phyloP scores from a whole-genome alignment of 352 stramenopile species.

The Pythium coloratum region DNA sequence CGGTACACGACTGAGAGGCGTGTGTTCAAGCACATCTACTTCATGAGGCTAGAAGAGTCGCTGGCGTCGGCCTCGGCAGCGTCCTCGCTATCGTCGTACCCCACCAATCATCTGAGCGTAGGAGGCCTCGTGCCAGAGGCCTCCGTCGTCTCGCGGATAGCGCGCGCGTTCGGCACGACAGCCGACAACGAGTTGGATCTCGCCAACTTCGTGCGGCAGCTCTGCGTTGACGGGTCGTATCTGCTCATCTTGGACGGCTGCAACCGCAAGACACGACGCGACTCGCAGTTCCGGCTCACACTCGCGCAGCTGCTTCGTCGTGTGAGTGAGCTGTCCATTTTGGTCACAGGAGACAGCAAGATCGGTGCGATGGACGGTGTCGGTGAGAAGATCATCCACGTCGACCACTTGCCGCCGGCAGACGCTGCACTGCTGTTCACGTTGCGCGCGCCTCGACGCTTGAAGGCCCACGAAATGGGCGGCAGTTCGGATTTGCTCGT shows the following conservation, averaged over 20 bases:
- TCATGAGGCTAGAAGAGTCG: constrained; percentile 47
- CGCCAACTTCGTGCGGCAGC: constrained; percentile 51
- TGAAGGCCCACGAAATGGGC: constrained; percentile 81
- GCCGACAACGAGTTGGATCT: constrained; percentile 35
- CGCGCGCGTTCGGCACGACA: constrained; percentile 17
- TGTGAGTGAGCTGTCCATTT: constrained; percentile 57
- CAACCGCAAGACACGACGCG: constrained; percentile 49
- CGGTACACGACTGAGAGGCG: constrained; percentile 75
- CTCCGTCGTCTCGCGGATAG: constrained; percentile 21
- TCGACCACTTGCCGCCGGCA: constrained; percentile 60
- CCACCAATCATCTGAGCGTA: background rate
- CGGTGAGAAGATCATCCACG: constrained; percentile 71
- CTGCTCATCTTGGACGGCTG: constrained; percentile 81
- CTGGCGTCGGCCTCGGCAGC: background rate
- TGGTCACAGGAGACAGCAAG: constrained; percentile 72
- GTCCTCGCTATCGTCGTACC: constrained; percentile 1
- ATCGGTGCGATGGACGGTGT: constrained; percentile 80
- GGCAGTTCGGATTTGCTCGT: constrained; percentile 55
- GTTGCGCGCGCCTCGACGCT: constrained; percentile 66
- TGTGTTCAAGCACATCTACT: constrained; percentile 76
- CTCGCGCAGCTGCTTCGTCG: constrained; percentile 58
- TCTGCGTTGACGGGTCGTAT: constrained; percentile 48
- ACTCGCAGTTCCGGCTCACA: constrained; percentile 44
- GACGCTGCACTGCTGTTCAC: constrained; percentile 79
- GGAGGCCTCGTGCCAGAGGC: background rate